Evolutionary conservation across 257 asterid genomes (phyloP).

Genomic region (Nicotiana undulata): DNA sequence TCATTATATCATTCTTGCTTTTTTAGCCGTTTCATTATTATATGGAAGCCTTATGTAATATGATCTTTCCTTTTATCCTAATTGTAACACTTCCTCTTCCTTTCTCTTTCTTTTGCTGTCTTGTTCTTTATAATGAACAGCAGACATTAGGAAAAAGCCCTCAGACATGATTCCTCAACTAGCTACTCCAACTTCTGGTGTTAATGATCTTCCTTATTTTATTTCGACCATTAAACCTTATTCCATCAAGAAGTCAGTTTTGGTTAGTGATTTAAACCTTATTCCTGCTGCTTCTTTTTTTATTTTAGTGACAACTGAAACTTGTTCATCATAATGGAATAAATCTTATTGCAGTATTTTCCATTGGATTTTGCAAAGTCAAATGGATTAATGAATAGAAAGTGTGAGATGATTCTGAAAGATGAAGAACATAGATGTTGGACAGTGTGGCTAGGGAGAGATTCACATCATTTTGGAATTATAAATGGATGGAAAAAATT

Average conservation of each 20-base stretch:
- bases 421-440: constrained; percentile 1
- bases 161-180: background rate
- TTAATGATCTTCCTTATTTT: background rate
- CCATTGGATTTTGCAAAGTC: background rate
- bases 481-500: background rate
- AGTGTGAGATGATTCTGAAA: background rate
- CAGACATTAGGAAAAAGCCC: background rate
- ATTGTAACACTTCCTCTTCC: background rate
- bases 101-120: background rate
- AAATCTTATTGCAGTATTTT: background rate
- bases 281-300: too few species aligned
- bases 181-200: background rate
- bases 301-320: background rate
- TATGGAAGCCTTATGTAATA: too few species aligned
- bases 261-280: background rate
- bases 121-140: too few species aligned
- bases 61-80: background rate
- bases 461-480: background rate
- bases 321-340: background rate
- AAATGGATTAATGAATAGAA: background rate
- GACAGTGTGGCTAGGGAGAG: background rate
- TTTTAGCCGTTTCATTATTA: too few species aligned
- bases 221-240: background rate
- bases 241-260: background rate
- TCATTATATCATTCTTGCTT: too few species aligned